Percentiles rank a stretch among this genome's conserved stretches.
phyloP scores from a whole-genome alignment of 805 yeast species.

The Suhomyces sp. region DNA sequence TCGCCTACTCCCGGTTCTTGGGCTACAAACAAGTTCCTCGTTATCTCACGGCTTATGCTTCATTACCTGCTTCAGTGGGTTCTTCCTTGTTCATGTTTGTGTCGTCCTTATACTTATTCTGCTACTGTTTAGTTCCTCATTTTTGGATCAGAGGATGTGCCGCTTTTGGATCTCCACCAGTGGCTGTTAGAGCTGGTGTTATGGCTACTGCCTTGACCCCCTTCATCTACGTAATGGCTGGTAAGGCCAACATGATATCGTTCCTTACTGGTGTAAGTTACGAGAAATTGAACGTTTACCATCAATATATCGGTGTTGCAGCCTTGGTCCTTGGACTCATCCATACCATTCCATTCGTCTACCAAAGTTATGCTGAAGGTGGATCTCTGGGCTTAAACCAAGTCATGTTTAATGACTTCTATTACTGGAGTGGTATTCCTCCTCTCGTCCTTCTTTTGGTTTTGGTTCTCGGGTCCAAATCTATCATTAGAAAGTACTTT shows the following conservation, averaged over 20 bases:
- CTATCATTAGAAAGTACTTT: conserved; percentile 34
- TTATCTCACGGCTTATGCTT: conserved; percentile 21
- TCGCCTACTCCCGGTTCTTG: conserved; percentile 33
- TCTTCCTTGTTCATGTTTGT: conserved; percentile 37
- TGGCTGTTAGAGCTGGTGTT: conserved; percentile 53
- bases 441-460: conserved; percentile 46
- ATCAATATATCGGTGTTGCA: conserved; percentile 47
- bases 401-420: conserved; percentile 17
- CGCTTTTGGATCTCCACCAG: conserved; percentile 60
- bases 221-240: conserved; percentile 48
- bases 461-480: conserved; percentile 44
- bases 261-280: conserved; percentile 53
- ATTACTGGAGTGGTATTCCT: conserved; percentile 45
- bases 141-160: conserved; percentile 51
- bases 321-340: conserved; percentile 45
- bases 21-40: conserved; percentile 35
- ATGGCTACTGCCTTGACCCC: conserved; percentile 53
- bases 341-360: conserved; percentile 51
- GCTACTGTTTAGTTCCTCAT: conserved; percentile 47
- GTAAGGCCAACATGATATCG: conserved; percentile 52
- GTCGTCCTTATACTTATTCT: conserved; percentile 30
- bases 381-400: conserved; percentile 31
- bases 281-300: conserved; percentile 53
- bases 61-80: conserved; percentile 38
- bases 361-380: conserved; percentile 48